Percentiles rank a stretch among this genome's conserved stretches.
Conservation (phyloP, 2,329 filamentous ascomycete species). For the Pseudocercospora crystallina region DNA sequence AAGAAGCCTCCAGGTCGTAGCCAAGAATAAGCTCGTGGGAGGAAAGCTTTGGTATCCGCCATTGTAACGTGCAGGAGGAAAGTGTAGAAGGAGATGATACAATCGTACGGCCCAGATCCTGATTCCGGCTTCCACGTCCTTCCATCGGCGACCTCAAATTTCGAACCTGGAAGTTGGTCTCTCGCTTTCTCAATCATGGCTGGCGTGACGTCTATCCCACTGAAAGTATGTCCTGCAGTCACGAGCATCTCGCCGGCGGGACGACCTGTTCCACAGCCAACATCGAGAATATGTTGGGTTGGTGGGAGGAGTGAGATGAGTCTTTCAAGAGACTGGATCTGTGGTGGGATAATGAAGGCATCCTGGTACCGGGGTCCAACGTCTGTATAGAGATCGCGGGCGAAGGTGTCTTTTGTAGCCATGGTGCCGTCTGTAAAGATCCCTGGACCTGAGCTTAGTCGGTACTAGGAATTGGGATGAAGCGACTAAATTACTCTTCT, state of each 20-base stretch:
- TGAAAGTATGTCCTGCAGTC: constrained; percentile 30
- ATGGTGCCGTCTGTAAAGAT: too few species aligned
- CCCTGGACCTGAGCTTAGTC: too few species aligned
- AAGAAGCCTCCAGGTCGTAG: constrained; percentile 15
- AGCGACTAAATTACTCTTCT: too few species aligned
- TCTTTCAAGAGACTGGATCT: constrained; percentile 8
- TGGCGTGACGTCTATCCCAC: constrained; percentile 32
- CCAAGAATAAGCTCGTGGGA: constrained; percentile 12
- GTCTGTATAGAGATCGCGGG: neutral
- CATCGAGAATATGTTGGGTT: constrained; percentile 26
- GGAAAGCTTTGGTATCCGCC: constrained; percentile 18
- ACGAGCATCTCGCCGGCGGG: constrained; percentile 32
- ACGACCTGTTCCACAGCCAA: constrained; percentile 37
- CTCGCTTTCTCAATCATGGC: constrained; percentile 33
- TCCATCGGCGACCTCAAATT: constrained; percentile 4
- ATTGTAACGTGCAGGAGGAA: constrained; percentile 11
- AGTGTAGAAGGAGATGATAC: constrained; percentile 13
- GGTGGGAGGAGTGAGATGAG: constrained; percentile 16
- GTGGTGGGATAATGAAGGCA: constrained; percentile 1
- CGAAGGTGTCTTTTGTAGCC: neutral
- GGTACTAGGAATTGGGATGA: too few species aligned
- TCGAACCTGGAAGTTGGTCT: constrained; percentile 8
- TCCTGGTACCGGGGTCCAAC: constrained; percentile 10
- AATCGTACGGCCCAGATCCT: constrained; percentile 5
- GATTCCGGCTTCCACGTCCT: constrained; percentile 11